Evolutionary conservation across 176 grass and related monocot genomes (phyloP).

Genomic region (Elaeis guineensis): DNA sequence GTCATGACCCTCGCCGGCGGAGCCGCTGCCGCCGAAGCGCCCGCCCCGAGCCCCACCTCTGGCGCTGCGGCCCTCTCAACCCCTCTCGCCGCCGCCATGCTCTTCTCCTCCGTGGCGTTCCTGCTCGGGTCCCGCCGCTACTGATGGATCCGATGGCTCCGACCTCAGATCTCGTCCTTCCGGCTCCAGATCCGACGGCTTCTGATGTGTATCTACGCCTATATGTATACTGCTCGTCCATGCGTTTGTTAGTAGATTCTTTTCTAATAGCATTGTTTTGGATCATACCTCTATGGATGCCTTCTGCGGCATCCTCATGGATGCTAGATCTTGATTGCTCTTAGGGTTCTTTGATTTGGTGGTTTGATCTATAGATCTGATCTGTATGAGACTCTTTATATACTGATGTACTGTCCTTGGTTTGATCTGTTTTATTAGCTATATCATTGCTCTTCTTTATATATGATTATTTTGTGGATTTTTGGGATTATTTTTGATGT

Average conservation of each 20-base stretch:
- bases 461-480: too few relatives aligned
- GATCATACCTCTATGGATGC: neutral
- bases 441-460: too few relatives aligned
- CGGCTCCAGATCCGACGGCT: neutral
- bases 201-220: neutral
- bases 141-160: conserved; percentile 15
- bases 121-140: conserved; percentile 37
- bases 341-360: conserved; percentile 1
- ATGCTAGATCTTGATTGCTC: neutral
- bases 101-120: conserved; percentile 43
- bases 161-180: neutral
- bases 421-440: too few relatives aligned
- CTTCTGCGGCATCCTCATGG: neutral
- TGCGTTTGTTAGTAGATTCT: conserved; percentile 4
- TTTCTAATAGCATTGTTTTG: neutral
- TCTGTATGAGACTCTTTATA: neutral
- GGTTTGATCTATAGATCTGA: neutral
- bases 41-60: conserved; percentile 36
- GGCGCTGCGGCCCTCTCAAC: conserved; percentile 23
- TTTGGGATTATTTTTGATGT: too few relatives aligned
- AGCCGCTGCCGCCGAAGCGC: conserved; percentile 29
- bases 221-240: neutral
- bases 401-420: too few relatives aligned
- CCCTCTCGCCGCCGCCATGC: conserved; percentile 22
- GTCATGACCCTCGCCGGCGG: conserved; percentile 12